Percentiles rank a stretch among this genome's conserved stretches.
These are phyloP conservation scores for Colletotrichum truncatum DNA, from an alignment of 2,329 filamentous ascomycete genomes.

Conservation along the genomic window DNA sequence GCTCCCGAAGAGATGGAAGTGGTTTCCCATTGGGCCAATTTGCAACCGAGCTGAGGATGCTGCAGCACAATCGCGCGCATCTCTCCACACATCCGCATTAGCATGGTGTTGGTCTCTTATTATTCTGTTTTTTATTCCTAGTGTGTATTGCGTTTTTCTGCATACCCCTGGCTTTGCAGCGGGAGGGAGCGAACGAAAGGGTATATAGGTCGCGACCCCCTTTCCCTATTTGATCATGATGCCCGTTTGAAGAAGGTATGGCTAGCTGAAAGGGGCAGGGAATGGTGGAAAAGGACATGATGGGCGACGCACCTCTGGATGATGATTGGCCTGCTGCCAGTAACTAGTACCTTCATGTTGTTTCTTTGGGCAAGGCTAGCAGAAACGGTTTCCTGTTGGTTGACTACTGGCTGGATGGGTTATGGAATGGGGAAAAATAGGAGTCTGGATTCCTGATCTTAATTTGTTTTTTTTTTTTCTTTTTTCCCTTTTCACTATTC, in stretches of 20 bases:
- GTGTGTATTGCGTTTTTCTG: slow-evolving; percentile 13
- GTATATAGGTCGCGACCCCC: not conserved
- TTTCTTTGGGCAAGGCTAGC: not conserved
- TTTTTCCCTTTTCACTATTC: not conserved
- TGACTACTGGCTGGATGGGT: not conserved
- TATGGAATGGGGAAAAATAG: not conserved
- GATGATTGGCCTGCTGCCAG: not conserved
- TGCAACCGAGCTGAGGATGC: slow-evolving; percentile 22
- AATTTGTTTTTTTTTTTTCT: not conserved
- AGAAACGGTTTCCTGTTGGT: not conserved
- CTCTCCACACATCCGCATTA: not conserved
- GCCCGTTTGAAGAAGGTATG: not conserved
- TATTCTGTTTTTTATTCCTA: not conserved
- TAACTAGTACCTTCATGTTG: not conserved
- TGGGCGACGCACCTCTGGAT: not conserved
- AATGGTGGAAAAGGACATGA: not conserved
- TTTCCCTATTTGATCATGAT: not conserved
- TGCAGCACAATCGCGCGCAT: not conserved
- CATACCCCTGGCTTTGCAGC: slow-evolving; percentile 10
- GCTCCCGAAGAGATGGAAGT: not conserved
- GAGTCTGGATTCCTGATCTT: not conserved
- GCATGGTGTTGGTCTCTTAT: not conserved
- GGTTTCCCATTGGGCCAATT: not conserved
- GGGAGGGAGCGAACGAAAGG: slow-evolving; percentile 16
- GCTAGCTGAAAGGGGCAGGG: not conserved